Percentiles rank a stretch among this genome's conserved stretches.
phyloP scores from a whole-genome alignment of 2,329 filamentous ascomycete species.

The Penicillium sp. region DNA sequence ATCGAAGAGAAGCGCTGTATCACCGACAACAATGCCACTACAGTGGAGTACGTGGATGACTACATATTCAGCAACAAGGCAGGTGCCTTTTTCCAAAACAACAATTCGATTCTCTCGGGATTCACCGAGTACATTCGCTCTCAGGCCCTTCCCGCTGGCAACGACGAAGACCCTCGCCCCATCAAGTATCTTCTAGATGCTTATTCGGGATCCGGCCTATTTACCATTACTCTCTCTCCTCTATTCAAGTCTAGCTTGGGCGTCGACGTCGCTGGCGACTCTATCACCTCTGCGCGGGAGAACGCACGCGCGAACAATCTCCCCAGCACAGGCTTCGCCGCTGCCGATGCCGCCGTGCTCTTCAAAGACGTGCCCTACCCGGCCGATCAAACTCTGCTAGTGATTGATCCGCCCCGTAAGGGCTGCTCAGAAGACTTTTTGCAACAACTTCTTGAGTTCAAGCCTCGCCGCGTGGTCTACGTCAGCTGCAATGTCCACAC shows the following conservation, averaged over 20 bases:
- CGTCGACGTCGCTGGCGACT: constrained; percentile 78
- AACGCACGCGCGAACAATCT: constrained; percentile 78
- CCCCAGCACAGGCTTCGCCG: constrained; percentile 73
- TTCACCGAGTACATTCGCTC: constrained; percentile 85
- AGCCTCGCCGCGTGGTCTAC: constrained; percentile 76
- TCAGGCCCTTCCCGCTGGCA: constrained; percentile 57
- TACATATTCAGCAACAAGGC: constrained; percentile 87
- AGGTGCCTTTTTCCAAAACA: constrained; percentile 97
- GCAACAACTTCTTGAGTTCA: constrained; percentile 69
- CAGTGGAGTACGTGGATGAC: constrained; percentile 80
- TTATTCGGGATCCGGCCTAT: constrained; percentile 94
- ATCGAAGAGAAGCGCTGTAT: constrained; percentile 82
- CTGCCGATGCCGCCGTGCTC: constrained; percentile 76
- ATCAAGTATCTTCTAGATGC: constrained; percentile 92
- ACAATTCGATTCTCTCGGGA: constrained; percentile 86
- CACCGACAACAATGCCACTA: constrained; percentile 74
- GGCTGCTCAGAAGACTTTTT: constrained; percentile 86
- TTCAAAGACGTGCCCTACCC: constrained; percentile 72
- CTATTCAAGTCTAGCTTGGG: constrained; percentile 75
- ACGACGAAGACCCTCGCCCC: constrained; percentile 31
- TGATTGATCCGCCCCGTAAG: constrained; percentile 94
- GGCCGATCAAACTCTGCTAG: constrained; percentile 78
- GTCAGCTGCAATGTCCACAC: constrained; percentile 98
- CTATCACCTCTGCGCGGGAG: constrained; percentile 68
- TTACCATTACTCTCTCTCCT: constrained; percentile 85